phyloP scores from a whole-genome alignment of 176 grass and related monocot genomes.

The Eragrostis curvula region DNA sequence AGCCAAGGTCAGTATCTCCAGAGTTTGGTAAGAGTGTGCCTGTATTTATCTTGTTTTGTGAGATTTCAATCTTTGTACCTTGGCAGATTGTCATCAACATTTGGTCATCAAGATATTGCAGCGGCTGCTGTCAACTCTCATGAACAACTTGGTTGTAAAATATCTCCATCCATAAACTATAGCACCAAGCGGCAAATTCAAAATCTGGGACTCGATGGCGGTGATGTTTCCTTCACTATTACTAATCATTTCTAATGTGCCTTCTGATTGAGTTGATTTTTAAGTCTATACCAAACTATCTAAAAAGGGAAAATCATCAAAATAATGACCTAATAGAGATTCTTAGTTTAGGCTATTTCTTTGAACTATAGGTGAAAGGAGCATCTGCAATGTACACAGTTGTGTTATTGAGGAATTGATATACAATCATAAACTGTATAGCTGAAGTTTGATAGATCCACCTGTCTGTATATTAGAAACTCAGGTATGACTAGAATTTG shows the following conservation, averaged over 20 bases:
- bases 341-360: conserved; percentile 22
- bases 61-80: conserved; percentile 24
- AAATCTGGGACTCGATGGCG: conserved; percentile 50
- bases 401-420: neutral
- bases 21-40: conserved; percentile 28
- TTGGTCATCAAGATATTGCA: conserved; percentile 53
- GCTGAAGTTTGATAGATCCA: conserved; percentile 13
- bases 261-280: neutral
- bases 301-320: neutral
- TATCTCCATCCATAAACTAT: conserved; percentile 32
- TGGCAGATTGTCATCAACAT: conserved; percentile 57
- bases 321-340: neutral
- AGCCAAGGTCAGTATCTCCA: conserved; percentile 48
- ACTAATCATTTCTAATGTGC: conserved; percentile 6
- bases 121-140: conserved; percentile 46
- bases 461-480: conserved; percentile 23
- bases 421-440: conserved; percentile 20
- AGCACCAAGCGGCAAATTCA: conserved; percentile 39
- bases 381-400: neutral
- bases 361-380: conserved; percentile 2
- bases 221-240: conserved; percentile 49
- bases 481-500: conserved; percentile 24
- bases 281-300: neutral
- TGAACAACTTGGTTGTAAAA: conserved; percentile 50
- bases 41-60: conserved; percentile 21